Evolutionary conservation across 768 basidiomycete genomes (phyloP).

Genomic region (Lactarius indigo): DNA sequence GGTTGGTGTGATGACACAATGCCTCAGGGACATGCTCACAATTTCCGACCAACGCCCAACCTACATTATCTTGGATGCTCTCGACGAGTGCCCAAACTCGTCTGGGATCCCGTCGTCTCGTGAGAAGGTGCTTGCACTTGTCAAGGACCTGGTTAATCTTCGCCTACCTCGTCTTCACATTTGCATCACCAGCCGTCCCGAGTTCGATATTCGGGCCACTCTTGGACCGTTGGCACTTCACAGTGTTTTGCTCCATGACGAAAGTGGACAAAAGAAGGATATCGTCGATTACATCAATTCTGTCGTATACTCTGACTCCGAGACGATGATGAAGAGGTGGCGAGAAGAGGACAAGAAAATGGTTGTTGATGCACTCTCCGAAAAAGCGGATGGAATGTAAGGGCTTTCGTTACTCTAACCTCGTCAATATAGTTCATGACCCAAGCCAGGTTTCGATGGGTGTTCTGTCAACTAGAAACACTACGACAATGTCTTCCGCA

Average conservation of each 20-base stretch:
- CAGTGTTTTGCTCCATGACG: neutral
- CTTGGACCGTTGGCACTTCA: neutral
- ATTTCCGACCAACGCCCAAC: neutral
- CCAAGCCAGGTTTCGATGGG: neutral
- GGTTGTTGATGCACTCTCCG: neutral
- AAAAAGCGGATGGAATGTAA: neutral
- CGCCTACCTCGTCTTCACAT: neutral
- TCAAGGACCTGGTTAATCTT: neutral
- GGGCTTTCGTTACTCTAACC: neutral
- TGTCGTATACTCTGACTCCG: neutral
- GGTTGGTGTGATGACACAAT: neutral
- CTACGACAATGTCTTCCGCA: neutral
- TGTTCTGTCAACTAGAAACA: neutral
- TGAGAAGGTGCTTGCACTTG: neutral
- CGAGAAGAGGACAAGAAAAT: neutral
- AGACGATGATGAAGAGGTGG: neutral
- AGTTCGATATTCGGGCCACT: neutral
- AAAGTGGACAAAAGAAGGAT: neutral
- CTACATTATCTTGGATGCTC: neutral
- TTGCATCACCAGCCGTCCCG: neutral
- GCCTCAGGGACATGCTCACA: neutral
- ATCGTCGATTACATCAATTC: neutral
- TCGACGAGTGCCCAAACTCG: neutral
- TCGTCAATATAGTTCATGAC: neutral
- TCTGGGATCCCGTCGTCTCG: neutral